A percentile compares a stretch with the other conserved stretches of the same genome.
These are phyloP conservation scores for Articulospora tetracladia DNA, from an alignment of 495 filamentous ascomycete species.

Conservation along the genomic window DNA sequence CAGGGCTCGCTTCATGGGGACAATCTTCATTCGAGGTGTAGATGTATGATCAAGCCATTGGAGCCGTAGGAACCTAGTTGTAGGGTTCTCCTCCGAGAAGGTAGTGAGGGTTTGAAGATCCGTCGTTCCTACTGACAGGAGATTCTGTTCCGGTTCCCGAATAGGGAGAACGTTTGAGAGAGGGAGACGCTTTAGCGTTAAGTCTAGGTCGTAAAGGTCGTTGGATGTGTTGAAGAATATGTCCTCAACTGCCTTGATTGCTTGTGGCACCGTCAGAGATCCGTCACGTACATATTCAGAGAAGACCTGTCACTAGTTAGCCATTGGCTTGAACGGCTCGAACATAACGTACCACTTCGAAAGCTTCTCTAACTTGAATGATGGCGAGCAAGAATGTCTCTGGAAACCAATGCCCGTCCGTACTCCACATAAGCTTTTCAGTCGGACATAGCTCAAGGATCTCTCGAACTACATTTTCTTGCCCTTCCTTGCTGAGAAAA, in stretches of 20 bases:
- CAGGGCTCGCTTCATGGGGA: constrained; percentile 64
- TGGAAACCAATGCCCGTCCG: constrained; percentile 78
- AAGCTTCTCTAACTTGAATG: constrained; percentile 70
- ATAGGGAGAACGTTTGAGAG: constrained; percentile 5
- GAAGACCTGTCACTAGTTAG: constrained; percentile 41
- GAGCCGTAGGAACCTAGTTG: constrained; percentile 59
- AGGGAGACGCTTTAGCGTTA: constrained; percentile 18
- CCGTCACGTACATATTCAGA: constrained; percentile 54
- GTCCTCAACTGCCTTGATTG: constrained; percentile 48
- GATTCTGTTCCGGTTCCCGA: neutral
- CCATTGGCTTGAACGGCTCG: neutral
- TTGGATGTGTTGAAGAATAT: constrained; percentile 70
- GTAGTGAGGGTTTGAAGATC: constrained; percentile 9
- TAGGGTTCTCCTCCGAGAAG: constrained; percentile 34
- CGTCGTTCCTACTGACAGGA: neutral
- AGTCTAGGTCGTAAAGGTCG: constrained; percentile 50
- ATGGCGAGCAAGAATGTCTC: constrained; percentile 81
- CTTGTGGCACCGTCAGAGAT: constrained; percentile 48
- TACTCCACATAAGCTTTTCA: constrained; percentile 80
- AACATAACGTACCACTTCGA: constrained; percentile 51
- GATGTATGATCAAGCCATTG: constrained; percentile 81
- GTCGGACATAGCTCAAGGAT: constrained; percentile 73
- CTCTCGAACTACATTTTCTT: constrained; percentile 69
- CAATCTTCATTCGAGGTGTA: constrained; percentile 60
- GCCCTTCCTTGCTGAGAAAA: constrained; percentile 72